Base-by-base conservation (phyloP, 768 basidiomycete species). In the Epithele typhae region DNA sequence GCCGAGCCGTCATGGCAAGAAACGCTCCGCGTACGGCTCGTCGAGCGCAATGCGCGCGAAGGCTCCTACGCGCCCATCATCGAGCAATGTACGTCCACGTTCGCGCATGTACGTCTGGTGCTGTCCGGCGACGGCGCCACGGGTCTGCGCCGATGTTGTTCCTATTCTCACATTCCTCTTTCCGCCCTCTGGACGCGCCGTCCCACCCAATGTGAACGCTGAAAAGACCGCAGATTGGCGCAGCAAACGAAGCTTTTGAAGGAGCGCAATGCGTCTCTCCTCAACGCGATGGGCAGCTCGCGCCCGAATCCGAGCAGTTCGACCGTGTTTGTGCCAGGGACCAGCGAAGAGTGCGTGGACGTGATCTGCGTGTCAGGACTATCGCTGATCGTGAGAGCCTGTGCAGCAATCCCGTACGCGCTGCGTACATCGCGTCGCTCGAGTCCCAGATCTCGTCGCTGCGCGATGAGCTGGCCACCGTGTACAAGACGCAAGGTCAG, bases 401-500 rank as follows among this genome's bases (percentile, higher is more conserved):
- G 45, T 11, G 46, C 57, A 92, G 87, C 54, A 88, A 92, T 62
- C 84, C 91, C 21, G 86, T 94, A 34, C 82, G 85, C 35, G 80
- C 85, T 30, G 92, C 92, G 14, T 92, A 95, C 65, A 82, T 94
- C 65, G 73, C 84, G 1, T 96, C 95, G 17, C 81, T 98, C 39
- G 94, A 98, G 65, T 84, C 87, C 4, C 93, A 97, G 62, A 88
- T 98, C 64, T 91, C 92, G 2, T 84, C 88, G 10, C 73, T 96
- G 40, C 84, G 94, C 25, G 87, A 90, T 56, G 95, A 98, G 64
- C 76, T 97, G 40, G 91, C 94, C 3, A 90, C 87, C 8, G 82
- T 95, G 1, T 99, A 98, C 74, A 94, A 95, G 66, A 90, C 92
- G 0, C 94, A 98, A 53, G 89, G 91, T 4, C 92, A 95, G 68